These are phyloP conservation scores for Debaryomyces tyrocola DNA, from an alignment of 805 yeast species.

Conservation along the genomic window DNA sequence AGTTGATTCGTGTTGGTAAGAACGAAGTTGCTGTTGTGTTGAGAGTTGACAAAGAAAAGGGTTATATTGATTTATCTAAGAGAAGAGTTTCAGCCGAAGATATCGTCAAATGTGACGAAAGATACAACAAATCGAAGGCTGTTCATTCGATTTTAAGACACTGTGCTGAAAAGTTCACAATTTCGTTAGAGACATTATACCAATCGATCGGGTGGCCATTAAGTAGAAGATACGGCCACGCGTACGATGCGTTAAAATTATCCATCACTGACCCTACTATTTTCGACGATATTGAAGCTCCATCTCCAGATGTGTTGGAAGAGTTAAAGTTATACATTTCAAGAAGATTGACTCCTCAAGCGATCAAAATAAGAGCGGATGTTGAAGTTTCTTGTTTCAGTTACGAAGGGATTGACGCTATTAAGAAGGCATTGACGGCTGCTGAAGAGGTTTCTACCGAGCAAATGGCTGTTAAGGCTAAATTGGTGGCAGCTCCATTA, in stretches of 20 bases:
- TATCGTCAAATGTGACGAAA: conserved; percentile 94
- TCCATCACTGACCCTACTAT: conserved; percentile 90
- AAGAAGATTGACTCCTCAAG: conserved; percentile 95
- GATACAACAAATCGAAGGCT: conserved; percentile 94
- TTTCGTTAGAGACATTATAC: conserved; percentile 83
- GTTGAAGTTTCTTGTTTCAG: conserved; percentile 96
- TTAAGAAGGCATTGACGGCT: conserved; percentile 80
- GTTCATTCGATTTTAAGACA: conserved; percentile 98
- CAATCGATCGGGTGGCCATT: conserved; percentile 96
- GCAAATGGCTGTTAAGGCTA: conserved; percentile 84
- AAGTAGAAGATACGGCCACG: conserved; percentile 93
- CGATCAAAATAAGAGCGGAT: conserved; percentile 97
- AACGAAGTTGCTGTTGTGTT: conserved; percentile 97
- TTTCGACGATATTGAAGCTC: conserved; percentile 75
- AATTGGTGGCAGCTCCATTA: conserved; percentile 95
- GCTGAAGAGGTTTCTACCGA: conserved; percentile 87
- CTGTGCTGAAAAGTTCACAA: conserved; percentile 94
- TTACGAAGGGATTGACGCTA: conserved; percentile 97
- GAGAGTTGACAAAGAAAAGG: conserved; percentile 98
- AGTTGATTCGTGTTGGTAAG: conserved; percentile 95
- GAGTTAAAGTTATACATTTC: conserved; percentile 87
- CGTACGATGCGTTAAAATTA: conserved; percentile 94
- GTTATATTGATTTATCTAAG: conserved; percentile 95
- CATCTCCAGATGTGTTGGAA: conserved; percentile 70
- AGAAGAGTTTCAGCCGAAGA: conserved; percentile 98